These are phyloP conservation scores for Brettanomyces bruxellensis DNA, from an alignment of 805 yeast genomes.

Conservation along the genomic window DNA sequence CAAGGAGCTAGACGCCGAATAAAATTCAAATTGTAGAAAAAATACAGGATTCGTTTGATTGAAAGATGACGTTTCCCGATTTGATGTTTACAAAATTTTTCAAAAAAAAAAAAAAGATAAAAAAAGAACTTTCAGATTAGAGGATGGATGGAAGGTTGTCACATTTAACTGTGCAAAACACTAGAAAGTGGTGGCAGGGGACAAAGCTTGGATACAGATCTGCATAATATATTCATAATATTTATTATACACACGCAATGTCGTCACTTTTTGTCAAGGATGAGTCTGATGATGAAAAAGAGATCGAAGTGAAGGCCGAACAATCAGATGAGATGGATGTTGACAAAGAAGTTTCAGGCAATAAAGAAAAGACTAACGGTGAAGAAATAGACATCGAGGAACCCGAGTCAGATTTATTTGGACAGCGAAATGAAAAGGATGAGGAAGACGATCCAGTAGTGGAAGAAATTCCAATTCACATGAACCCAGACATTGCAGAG, in stretches of 20 bases:
- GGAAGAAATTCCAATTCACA: constrained; percentile 48
- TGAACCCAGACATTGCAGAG: constrained; percentile 17
- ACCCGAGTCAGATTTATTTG: constrained; percentile 7
- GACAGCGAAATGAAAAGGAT: constrained; percentile 10
- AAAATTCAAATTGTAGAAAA: no score
- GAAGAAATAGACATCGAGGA: constrained; percentile 10
- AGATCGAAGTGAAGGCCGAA: not conserved
- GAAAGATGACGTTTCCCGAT: no score
- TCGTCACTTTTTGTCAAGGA: constrained; percentile 9
- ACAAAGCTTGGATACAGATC: no score
- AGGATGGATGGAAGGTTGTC: no score
- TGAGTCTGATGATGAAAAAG: constrained; percentile 3
- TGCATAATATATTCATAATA: no score
- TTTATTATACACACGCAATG: not conserved
- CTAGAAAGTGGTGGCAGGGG: no score
- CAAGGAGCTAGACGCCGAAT: no score
- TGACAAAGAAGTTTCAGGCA: not conserved
- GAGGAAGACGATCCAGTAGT: constrained; percentile 50
- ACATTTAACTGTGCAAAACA: no score
- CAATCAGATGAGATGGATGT: constrained; percentile 7
- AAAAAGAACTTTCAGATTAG: no score
- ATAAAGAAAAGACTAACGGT: constrained; percentile 2
- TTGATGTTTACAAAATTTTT: no score
- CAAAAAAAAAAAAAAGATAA: no score
- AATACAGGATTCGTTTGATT: no score